Conservation (phyloP, 208 protist genomes). For the Leishmania major region DNA sequence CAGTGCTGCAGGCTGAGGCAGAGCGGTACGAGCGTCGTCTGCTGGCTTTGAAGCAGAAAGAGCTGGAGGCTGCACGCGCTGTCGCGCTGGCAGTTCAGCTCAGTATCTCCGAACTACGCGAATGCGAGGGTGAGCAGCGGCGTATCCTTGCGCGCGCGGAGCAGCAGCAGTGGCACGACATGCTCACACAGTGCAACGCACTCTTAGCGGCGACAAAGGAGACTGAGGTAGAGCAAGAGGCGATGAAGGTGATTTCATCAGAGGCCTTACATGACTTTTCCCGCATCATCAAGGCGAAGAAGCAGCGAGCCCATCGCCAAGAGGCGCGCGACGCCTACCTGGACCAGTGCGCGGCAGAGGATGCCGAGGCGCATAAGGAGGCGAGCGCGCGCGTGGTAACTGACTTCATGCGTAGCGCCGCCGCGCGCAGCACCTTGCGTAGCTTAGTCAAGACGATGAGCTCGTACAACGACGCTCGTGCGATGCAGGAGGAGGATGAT, state of each 20-base stretch:
- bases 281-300: constrained; percentile 22
- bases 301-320: constrained; percentile 3
- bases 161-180: constrained; percentile 9
- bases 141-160: constrained; percentile 16
- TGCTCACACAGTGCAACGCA: constrained; percentile 13
- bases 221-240: not conserved
- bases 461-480: constrained; percentile 17
- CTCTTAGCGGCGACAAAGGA: not conserved
- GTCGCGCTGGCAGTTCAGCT: constrained; percentile 4
- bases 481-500: constrained; percentile 1
- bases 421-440: constrained; percentile 10
- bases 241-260: not conserved
- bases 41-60: constrained; percentile 27
- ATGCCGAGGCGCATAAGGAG: constrained; percentile 3
- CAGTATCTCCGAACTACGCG: not conserved
- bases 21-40: constrained; percentile 43
- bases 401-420: constrained; percentile 23
- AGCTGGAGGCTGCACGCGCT: constrained; percentile 14
- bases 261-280: constrained; percentile 6
- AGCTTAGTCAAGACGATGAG: not conserved
- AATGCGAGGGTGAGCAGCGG: constrained; percentile 31
- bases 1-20: constrained; percentile 40
- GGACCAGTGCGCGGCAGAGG: constrained; percentile 1
- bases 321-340: constrained; percentile 12
- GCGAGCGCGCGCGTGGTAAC: constrained; percentile 13